Base-by-base conservation (phyloP, 805 yeast species). In the Wickerhamiella musiphila region DNA sequence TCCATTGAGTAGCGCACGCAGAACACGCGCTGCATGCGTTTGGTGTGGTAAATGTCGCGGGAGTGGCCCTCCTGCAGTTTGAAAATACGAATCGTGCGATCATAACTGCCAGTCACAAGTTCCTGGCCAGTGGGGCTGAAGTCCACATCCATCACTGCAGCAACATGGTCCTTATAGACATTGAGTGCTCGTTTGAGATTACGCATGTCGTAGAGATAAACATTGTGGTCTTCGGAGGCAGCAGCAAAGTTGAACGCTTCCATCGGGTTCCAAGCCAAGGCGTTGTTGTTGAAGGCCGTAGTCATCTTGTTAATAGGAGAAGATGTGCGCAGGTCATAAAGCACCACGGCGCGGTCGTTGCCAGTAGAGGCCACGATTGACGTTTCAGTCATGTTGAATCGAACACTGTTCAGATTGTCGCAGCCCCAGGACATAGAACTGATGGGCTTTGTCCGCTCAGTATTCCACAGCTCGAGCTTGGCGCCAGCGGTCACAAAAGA, bases 71-170 rank as follows among this genome's bases (percentile, higher is more conserved):
- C 78, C 22, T 67, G 60, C 1, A 71, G 60, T 33, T 72, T 71
- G 57, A 59, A 90, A 13, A 90, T 72, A 44, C 99, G 66, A 19
- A 90, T 68, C 1, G 96, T 82, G 48, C 82, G 78, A 56, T 90
- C 99, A 53, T 86, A 90, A 1, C 94, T 78, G 12, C 94, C 95
- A 1, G 94, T 77, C 4, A 83, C 95, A 21, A 90, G 60, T 56
- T 86, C 96, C 51, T 83, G 83, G 45, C 99, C 99, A 1, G 96
- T 84, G 25, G 98, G 98, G 8, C 93, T 71, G 50, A 79, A 90
- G 57, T 90, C 98, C 25, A 90, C 72, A 52, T 79, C 93, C 72
- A 86, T 68, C 8, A 90, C 93, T 0, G 95, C 94, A 29, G 93
- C 76, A 24, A 86, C 94, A 54, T 90, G 99, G 55, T 83, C 96